Base-by-base conservation (phyloP, 345 rosid genomes). In the Iberis pinnata region DNA sequence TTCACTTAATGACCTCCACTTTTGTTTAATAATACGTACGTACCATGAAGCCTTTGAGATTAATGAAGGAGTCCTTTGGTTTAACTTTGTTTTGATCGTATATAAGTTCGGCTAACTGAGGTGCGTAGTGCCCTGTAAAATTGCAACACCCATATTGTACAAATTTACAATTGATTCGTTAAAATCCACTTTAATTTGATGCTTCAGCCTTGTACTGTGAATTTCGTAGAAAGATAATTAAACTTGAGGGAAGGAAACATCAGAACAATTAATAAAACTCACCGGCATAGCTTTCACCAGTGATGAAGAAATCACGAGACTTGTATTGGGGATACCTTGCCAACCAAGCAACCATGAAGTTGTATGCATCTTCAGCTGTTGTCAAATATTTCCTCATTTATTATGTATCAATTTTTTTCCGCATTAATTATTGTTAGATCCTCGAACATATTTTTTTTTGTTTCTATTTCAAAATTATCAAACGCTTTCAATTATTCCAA, bases 21-120 rank as follows among this genome's bases (percentile, higher is more conserved):
- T 22, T 22, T 22, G 25, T 22, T 22, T 22, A n/a, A n/a, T n/a
- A n/a, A n/a, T n/a, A n/a, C n/a, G n/a, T 22, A 22, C 25, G 25
- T 57, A 66, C 77, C 2, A 73, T 73, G 48, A 69, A 69, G 67
- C 77, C 77, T 65, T 69, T 69, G 68, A 73, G 77, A 27, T 73
- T 56, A 47, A 73, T 72, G 31, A 53, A 45, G 37, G 72, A 70
- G 39, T 67, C 74, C 16, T 61, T 66, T 18, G 65, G 40, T 33
- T 49, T 47, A 45, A 73, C 71, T 44, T 67, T 69, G 70, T 78
- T 81, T 26, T 78, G 57, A 55, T 76, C 80, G 35, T 50, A 75
- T 44, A 81, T 64, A 42, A 75, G 70, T 61, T 81, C 82, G 9
- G 88, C 84, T 19, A 81, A 77, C 58, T 81, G 82, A 36, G 88